Conservation (phyloP, 352 stramenopile genomes). For the Pythium plurisporium region DNA sequence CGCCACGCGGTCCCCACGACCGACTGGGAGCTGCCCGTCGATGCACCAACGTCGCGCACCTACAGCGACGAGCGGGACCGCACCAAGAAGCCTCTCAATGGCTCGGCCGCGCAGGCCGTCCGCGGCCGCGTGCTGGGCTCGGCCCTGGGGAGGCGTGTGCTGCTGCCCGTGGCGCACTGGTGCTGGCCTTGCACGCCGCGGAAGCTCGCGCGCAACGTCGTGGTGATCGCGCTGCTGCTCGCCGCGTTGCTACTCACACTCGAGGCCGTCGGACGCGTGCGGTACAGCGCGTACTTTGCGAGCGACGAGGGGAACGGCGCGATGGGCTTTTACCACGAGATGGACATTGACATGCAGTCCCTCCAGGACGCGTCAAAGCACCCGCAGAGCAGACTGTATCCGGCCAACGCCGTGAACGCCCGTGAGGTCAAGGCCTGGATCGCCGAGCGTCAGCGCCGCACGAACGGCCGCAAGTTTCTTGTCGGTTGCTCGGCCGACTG, state of each 20-base stretch:
- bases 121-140: conserved; percentile 1
- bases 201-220: conserved; percentile 14
- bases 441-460: conserved; percentile 48
- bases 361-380: conserved; percentile 33
- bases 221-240: conserved; percentile 26
- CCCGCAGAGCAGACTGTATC: conserved; percentile 41
- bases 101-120: not conserved
- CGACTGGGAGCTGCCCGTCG: too few species aligned
- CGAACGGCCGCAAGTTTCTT: conserved; percentile 68
- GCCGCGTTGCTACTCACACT: conserved; percentile 28
- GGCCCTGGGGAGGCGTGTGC: conserved; percentile 2
- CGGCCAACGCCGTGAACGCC: conserved; percentile 28
- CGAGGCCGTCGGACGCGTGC: conserved; percentile 44
- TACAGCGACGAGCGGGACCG: conserved; percentile 17
- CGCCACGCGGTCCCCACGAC: too few species aligned
- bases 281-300: conserved; percentile 49
- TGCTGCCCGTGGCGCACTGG: conserved; percentile 14
- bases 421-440: conserved; percentile 64
- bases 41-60: too few species aligned
- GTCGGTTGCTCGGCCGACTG: conserved; percentile 60
- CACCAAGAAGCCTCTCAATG: conserved; percentile 4
- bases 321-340: conserved; percentile 77
- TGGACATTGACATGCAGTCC: conserved; percentile 65
- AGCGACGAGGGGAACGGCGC: conserved; percentile 36
- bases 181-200: conserved; percentile 21